Evolutionary conservation across 257 asterid genomes (phyloP).

Genomic region (Nicotiana paniculata): DNA sequence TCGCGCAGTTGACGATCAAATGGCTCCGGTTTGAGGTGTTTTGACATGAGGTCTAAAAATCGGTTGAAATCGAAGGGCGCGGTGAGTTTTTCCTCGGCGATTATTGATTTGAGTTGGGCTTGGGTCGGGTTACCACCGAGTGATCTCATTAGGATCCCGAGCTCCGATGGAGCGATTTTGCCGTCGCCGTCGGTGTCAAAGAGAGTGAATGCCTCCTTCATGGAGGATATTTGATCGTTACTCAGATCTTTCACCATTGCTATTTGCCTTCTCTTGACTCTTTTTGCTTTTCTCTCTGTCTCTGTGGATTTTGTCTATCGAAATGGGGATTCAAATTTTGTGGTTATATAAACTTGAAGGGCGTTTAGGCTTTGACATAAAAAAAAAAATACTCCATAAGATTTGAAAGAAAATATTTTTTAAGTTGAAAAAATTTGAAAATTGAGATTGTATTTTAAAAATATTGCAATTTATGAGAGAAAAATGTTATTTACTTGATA

Average conservation of each 20-base stretch:
- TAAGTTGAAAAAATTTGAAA: too few species aligned
- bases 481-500: too few species aligned
- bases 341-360: too few species aligned
- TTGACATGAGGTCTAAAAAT: conserved; percentile 52
- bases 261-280: neutral
- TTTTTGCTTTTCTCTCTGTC: too few species aligned
- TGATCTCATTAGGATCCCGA: conserved; percentile 82
- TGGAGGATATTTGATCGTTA: conserved; percentile 26
- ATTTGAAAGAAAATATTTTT: too few species aligned
- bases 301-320: too few species aligned
- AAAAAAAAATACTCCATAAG: too few species aligned
- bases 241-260: conserved; percentile 73
- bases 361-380: too few species aligned
- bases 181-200: conserved; percentile 88
- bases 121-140: conserved; percentile 86
- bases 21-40: conserved; percentile 69
- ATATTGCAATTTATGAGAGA: too few species aligned
- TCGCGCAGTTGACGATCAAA: conserved; percentile 89
- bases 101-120: conserved; percentile 51
- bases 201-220: conserved; percentile 82
- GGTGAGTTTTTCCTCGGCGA: conserved; percentile 41
- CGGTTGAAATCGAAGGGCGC: conserved; percentile 54
- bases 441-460: too few species aligned
- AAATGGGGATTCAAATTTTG: too few species aligned
- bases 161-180: conserved; percentile 78